Evolutionary conservation across 108 stramenopile species (phyloP).

Genomic region (Ochromonas danica): DNA sequence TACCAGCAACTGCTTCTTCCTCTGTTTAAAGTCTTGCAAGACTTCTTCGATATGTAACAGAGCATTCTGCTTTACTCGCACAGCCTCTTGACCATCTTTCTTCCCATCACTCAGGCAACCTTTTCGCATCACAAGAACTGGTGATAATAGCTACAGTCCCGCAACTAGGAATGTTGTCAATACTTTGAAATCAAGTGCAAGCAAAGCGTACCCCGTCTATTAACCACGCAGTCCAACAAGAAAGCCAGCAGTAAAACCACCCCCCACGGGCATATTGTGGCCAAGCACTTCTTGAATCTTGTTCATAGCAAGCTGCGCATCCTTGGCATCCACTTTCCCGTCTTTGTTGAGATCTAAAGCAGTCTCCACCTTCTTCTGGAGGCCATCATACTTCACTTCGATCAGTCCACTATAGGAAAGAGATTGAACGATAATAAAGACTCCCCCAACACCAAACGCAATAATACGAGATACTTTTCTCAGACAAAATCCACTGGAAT

Average conservation of each 20-base stretch:
- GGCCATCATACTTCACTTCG: slow-evolving; percentile 13
- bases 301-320: background rate
- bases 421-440: slow-evolving; percentile 11
- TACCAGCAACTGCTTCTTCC: no score
- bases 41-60: no score
- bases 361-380: background rate
- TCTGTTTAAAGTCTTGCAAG: no score
- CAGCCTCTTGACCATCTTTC: no score
- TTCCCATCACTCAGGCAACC: background rate
- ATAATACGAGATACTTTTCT: background rate
- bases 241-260: slow-evolving; percentile 29
- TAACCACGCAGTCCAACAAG: slow-evolving; percentile 20
- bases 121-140: no score
- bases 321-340: slow-evolving; percentile 10
- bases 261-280: slow-evolving; percentile 21
- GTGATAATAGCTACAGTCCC: no score
- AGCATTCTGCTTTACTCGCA: no score
- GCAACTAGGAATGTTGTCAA: no score
- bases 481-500: slow-evolving; percentile 7
- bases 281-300: slow-evolving; percentile 31
- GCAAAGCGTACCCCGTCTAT: no score
- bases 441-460: slow-evolving; percentile 12
- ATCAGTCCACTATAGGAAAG: slow-evolving; percentile 17
- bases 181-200: no score
- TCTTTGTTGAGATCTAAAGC: slow-evolving; percentile 30